Evolutionary conservation across 768 basidiomycete genomes (phyloP), one percentile per base, ranked within the genome.

Genomic region (Lactarius sanguifluus): DNA sequence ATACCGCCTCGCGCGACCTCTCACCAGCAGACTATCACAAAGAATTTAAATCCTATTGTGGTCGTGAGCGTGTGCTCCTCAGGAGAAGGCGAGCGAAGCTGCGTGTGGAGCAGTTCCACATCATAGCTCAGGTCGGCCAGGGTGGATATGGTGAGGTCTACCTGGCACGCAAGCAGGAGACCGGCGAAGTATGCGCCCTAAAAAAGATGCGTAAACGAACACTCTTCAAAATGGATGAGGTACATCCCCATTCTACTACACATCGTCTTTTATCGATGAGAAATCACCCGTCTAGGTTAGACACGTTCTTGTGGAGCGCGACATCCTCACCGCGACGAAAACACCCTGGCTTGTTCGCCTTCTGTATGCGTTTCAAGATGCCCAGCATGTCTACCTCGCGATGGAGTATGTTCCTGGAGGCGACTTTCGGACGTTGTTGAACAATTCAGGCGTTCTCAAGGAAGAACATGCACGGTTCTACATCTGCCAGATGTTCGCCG

Each of bases 371-470:
- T 99, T 99, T 79, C 97, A 99, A 77, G 96, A 99, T 73, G 80
- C 86, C 0, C 82, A 90, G 63, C 83, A 91, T 72, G 94, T 98
- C 20, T 98, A 96, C 75, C 89, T 98, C 56, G 96, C 96, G 1
- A 98, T 98, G 96, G 96, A 98, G 81, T 98, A 97, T 75, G 96
- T 98, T 20, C 95, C 96, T 1, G 97, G 97, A 25, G 97, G 97
- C 58, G 97, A 99, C 75, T 99, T 99, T 81, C 86, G 97, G 20
- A 99, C 97, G 0, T 84, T 99, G 45, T 83, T 99, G 45, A 99
- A 98, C 79, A 99, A 98, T 75, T 95, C 96, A 0, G 97, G 97
- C 36, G 94, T 98, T 2, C 83, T 99, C 65, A 96, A 98, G 75
- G 96, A 98, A 75, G 94, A 98, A 73, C 94, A 98, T 72, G 96